These are phyloP conservation scores for Xylaria hypoxylon DNA, from an alignment of 2,329 filamentous ascomycete genomes.

Conservation along the genomic window DNA sequence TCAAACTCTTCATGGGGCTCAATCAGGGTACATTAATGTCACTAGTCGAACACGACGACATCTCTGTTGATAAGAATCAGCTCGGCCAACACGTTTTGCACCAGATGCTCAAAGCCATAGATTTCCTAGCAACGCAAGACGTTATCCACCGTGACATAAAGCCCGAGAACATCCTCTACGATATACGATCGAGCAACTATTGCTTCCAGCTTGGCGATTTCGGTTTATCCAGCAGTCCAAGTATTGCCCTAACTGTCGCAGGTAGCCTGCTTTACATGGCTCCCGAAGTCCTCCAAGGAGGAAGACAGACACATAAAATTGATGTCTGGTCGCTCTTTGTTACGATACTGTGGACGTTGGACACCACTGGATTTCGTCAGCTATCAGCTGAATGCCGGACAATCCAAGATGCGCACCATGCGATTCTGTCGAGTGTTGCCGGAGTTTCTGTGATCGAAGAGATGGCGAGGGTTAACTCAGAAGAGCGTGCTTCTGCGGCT, in stretches of 20 bases:
- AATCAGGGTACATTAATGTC: conserved; percentile 3
- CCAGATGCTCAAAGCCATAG: conserved; percentile 16
- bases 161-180: conserved; percentile 10
- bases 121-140: neutral
- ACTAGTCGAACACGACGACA: neutral
- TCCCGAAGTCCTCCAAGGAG: neutral
- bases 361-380: neutral
- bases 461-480: conserved; percentile 21
- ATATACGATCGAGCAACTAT: rapidly evolving
- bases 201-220: conserved; percentile 18
- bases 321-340: conserved; percentile 24
- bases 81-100: neutral
- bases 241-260: neutral
- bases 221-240: neutral
- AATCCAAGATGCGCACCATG: too few relatives aligned
- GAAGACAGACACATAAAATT: neutral
- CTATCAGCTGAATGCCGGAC: neutral
- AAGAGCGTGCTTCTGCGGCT: conserved; percentile 35
- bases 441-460: neutral
- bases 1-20: conserved; percentile 6
- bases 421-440: neutral
- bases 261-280: neutral
- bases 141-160: conserved; percentile 14
- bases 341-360: conserved; percentile 3
- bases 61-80: neutral